Evolutionary conservation across 768 basidiomycete genomes (phyloP), one percentile per base, ranked within the genome.

Genomic region (Chlorophyllum brunneum): DNA sequence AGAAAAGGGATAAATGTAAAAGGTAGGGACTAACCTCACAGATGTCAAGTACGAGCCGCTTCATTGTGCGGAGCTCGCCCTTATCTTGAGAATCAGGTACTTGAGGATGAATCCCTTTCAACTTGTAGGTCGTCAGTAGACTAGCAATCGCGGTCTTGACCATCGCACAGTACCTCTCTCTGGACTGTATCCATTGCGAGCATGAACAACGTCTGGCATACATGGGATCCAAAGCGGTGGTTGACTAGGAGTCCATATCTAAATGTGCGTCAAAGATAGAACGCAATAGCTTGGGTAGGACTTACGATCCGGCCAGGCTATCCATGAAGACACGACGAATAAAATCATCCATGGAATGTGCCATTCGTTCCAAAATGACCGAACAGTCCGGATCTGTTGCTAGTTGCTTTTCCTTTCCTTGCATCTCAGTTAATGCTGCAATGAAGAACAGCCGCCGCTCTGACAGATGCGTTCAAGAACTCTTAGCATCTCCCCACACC

Each of bases 321-420:
- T 97, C 95, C 52, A 92, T 70, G 55, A 98, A 88, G 5, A 95
- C 93, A 49, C 95, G 78, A 45, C 92, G 77, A n/a, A 89, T 87
- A 68, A 94, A 95, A 67, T 98, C 94, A 63, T 97, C 93, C 89
- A 98, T 93, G 1, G 93, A 94, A 63, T 94, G 80, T 8, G 83
- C 64, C 79, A 98, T 86, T 58, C 95, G 77, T 67, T 99, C 97
- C 48, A 99, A 66, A 40, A 98, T 81, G 9, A 87, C 76, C 1
- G 95, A 93, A 61, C 92, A 95, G 54, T 98, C 94, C 4, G 92
- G 90, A 67, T 99, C 97, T 1, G 94, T 94, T 0, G 93, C 85
- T 9, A 97, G 80, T 55, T 88, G 84, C 46, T 86, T 85, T 69
- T 98, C 97, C 65, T 95, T 93, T 4, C 81, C 86, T 20, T 77